Base-by-base conservation (phyloP, 257 asterid species). In the Fraxinus americana region DNA sequence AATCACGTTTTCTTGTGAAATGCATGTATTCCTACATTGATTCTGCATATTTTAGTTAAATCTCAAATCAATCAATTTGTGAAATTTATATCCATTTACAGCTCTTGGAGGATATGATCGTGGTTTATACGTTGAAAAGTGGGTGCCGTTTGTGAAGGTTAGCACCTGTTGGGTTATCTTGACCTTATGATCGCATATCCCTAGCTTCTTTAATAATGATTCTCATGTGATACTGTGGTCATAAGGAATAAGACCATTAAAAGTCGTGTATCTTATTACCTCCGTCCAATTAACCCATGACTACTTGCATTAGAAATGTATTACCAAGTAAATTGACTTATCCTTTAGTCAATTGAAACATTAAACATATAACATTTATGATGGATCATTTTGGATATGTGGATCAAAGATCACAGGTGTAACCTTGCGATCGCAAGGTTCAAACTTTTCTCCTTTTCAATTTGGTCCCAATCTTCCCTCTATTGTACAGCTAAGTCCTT, bases 61-160 rank as follows among this genome's bases (percentile, higher is more conserved):
- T 63, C 36, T 23, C 21, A n/a, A 27, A 25, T 63, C 17, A 25
- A 27, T 25, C 69, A 63, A 61, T 25, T 25, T 27, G 34, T 27
- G 16, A 27, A 25, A 63, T 25, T n/a, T 27, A 63, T 19, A 27
- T 66, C 38, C 16, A 32, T 83, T 82, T 89, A 76, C 91, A 95
- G 99, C 92, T 48, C 97, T 96, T 61, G 99, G 97, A 76, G 98
- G 99, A 82, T 96, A 79, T 84, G 87, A 71, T 68, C 97, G 90
- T 78, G 97, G 97, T 80, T 82, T 96, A 68, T 96, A 93, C 85
- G 92, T 83, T 7, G 99, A 96, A 82, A 87, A 92, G 86, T 93
- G 99, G 98, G 94, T 95, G 52, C 97, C 97, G 61, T 96, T 96
- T 84, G 90, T 93, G 65, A 96, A 91, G 98, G 99, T 92, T 78